These are phyloP conservation scores for Arthrinium puccinioides DNA, from an alignment of 2,329 filamentous ascomycete genomes.

Conservation along the genomic window DNA sequence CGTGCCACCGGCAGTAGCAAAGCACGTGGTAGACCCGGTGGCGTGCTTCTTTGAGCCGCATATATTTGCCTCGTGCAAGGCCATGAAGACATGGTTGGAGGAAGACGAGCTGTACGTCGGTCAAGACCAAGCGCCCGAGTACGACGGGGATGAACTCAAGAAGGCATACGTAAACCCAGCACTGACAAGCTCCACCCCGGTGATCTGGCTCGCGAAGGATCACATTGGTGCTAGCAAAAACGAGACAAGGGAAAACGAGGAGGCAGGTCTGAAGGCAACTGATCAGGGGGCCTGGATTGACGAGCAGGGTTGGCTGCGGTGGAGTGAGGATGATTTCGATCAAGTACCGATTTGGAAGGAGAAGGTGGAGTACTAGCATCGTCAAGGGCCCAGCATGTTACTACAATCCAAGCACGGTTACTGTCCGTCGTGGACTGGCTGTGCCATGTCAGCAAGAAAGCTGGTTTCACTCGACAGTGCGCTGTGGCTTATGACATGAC, in stretches of 20 bases:
- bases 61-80: conserved; percentile 17
- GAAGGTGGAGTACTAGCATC: conserved; percentile 12
- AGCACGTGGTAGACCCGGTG: conserved; percentile 15
- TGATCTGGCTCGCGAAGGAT: conserved; percentile 62
- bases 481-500: no score
- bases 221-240: conserved; percentile 50
- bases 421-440: no score
- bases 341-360: conserved; percentile 20
- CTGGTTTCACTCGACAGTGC: no score
- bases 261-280: conserved; percentile 56
- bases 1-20: conserved; percentile 10
- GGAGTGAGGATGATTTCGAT: conserved; percentile 13
- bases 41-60: conserved; percentile 20
- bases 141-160: conserved; percentile 18
- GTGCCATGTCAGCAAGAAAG: no score
- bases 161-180: conserved; percentile 22
- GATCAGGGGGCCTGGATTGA: conserved; percentile 54
- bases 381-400: no score
- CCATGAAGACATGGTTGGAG: conserved; percentile 15
- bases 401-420: no score
- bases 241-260: conserved; percentile 51
- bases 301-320: conserved; percentile 27
- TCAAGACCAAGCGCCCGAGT: conserved; percentile 5
- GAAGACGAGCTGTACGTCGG: conserved; percentile 11
- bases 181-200: conserved; percentile 35